A percentile compares a stretch with the other conserved stretches of the same genome.
These are phyloP conservation scores for Torulaspora franciscae DNA, from an alignment of 805 yeast genomes.

Conservation along the genomic window DNA sequence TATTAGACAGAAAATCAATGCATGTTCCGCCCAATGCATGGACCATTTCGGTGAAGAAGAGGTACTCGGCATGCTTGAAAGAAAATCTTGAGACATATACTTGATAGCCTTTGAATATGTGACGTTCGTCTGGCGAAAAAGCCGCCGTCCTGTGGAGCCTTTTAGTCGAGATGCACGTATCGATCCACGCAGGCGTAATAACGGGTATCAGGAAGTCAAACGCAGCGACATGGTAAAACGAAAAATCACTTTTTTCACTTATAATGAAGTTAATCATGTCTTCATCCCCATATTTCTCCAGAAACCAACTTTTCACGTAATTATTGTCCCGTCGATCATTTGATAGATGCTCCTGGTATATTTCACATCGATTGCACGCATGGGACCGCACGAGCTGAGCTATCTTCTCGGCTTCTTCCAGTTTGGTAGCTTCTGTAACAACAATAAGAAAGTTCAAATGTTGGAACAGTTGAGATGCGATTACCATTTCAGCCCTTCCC, in stretches of 20 bases:
- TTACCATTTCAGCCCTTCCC: slow-evolving; percentile 5
- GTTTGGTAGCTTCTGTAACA: slow-evolving; percentile 6
- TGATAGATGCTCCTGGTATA: slow-evolving; percentile 6
- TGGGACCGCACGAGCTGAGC: slow-evolving; percentile 12
- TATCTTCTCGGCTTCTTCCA: slow-evolving; percentile 6
- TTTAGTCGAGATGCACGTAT: slow-evolving; percentile 18
- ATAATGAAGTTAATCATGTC: slow-evolving; percentile 26
- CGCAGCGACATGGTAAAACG: slow-evolving; percentile 29
- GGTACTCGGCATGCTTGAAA: slow-evolving; percentile 57
- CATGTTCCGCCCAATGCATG: slow-evolving; percentile 74
- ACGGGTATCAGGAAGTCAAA: slow-evolving; percentile 33
- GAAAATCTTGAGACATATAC: slow-evolving; percentile 44
- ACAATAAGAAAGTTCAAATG: slow-evolving; percentile 24
- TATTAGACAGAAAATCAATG: slow-evolving; percentile 53
- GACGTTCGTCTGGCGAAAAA: slow-evolving; percentile 68
- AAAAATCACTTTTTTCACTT: slow-evolving; percentile 20
- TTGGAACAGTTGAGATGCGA: slow-evolving; percentile 14
- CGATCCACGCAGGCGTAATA: slow-evolving; percentile 28
- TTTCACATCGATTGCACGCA: slow-evolving; percentile 15
- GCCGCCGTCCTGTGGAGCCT: slow-evolving; percentile 25
- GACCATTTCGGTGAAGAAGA: slow-evolving; percentile 54
- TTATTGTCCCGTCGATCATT: background rate
- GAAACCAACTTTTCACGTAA: slow-evolving; percentile 16
- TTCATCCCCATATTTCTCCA: slow-evolving; percentile 10
- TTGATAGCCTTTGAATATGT: slow-evolving; percentile 56